phyloP scores from a whole-genome alignment of 306 rosid species.

The Casuarina glauca region DNA sequence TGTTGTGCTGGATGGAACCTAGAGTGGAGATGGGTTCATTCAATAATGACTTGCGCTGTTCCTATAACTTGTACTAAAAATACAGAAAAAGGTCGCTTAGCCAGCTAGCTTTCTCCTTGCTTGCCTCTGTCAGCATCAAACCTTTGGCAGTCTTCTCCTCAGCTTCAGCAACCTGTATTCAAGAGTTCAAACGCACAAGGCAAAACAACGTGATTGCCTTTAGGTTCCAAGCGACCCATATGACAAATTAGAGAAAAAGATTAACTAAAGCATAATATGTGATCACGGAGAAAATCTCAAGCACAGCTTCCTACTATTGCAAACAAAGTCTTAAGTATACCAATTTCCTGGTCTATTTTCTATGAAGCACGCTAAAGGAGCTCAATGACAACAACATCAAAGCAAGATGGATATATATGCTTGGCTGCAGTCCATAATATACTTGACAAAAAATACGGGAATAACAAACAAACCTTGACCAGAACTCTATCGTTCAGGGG shows the following conservation, averaged over 20 bases:
- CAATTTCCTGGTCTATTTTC: not conserved
- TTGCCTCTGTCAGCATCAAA: slow-evolving; percentile 74
- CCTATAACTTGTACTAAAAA: too few species aligned
- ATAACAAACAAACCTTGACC: slow-evolving; percentile 60
- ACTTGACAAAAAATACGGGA: slow-evolving; percentile 3
- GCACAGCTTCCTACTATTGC: not conserved
- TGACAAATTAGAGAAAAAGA: not conserved
- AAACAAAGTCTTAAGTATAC: not conserved
- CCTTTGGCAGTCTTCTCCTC: slow-evolving; percentile 87
- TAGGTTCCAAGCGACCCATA: not conserved
- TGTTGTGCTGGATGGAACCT: too few species aligned
- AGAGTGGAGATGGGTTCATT: too few species aligned
- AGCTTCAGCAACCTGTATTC: slow-evolving; percentile 71
- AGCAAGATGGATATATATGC: not conserved
- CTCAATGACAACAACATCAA: not conserved
- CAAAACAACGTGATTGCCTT: not conserved
- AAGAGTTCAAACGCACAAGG: not conserved
- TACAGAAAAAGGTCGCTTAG: too few species aligned
- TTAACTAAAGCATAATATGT: too few species aligned
- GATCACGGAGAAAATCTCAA: not conserved
- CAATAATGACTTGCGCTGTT: too few species aligned
- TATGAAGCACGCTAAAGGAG: not conserved
- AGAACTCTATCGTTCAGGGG: slow-evolving; percentile 86
- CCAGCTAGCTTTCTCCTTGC: slow-evolving; percentile 65
- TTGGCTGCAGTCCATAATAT: not conserved